Conservation (phyloP, 257 asterid species). For the Solanum sejunctum region DNA sequence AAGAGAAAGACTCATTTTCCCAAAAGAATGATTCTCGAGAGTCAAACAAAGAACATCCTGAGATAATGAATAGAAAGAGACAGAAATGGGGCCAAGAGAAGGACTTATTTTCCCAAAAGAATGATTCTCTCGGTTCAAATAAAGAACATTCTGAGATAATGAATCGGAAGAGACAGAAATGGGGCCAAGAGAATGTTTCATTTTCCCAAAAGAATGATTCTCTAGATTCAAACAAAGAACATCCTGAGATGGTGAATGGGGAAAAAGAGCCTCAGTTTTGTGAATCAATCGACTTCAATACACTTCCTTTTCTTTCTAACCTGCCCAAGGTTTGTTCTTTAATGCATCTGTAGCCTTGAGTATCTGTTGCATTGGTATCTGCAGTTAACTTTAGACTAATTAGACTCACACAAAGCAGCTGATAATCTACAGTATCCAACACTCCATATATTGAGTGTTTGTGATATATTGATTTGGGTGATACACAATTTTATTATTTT, state of each 20-base stretch:
- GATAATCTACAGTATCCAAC: not conserved
- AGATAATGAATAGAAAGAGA: slow-evolving; percentile 15
- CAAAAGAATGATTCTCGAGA: slow-evolving; percentile 1
- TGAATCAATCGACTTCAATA: slow-evolving; percentile 41
- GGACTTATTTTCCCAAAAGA: not conserved
- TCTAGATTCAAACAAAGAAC: slow-evolving; percentile 12
- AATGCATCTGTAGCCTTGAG: not conserved
- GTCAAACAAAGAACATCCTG: slow-evolving; percentile 17
- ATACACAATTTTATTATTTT: not conserved
- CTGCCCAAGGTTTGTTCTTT: slow-evolving; percentile 49
- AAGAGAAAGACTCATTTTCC: not conserved
- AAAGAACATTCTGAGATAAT: slow-evolving; percentile 18
- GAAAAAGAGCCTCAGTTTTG: slow-evolving; percentile 20
- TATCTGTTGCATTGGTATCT: not conserved
- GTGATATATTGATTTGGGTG: not conserved
- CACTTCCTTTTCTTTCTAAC: slow-evolving; percentile 60
- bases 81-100: slow-evolving; percentile 58
- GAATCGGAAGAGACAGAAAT: not conserved
- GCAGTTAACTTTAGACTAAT: not conserved
- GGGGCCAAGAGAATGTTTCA: not conserved
- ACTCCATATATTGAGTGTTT: not conserved
- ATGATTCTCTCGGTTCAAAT: not conserved
- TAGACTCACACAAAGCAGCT: not conserved
- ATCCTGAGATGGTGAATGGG: slow-evolving; percentile 13
- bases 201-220: not conserved